Evolutionary conservation across 305 asterid genomes (phyloP).

Genomic region (Lippia alba): DNA sequence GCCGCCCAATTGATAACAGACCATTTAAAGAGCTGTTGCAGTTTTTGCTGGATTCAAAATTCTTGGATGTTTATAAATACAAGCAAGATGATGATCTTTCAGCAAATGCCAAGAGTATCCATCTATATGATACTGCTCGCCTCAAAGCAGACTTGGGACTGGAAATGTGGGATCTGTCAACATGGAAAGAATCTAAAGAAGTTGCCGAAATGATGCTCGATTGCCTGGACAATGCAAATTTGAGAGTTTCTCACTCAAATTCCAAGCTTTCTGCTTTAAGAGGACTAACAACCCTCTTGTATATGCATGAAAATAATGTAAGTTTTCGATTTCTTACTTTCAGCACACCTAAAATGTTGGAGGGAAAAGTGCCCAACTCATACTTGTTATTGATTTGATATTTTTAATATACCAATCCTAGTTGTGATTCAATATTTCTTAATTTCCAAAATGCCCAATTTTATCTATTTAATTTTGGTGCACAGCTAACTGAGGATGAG

Average conservation of each 20-base stretch:
- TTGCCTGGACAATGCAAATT: slow-evolving; percentile 68
- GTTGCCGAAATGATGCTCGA: slow-evolving; percentile 71
- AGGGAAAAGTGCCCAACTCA: background rate
- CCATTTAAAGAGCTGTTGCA: slow-evolving; percentile 84
- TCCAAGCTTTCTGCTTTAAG: slow-evolving; percentile 85
- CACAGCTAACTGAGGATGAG: slow-evolving; percentile 58
- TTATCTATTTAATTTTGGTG: slow-evolving; percentile 39
- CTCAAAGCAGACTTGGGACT: slow-evolving; percentile 76
- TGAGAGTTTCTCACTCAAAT: slow-evolving; percentile 52
- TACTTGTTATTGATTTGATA: background rate
- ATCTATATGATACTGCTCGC: slow-evolving; percentile 63
- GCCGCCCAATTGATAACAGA: slow-evolving; percentile 76
- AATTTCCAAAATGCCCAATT: slow-evolving; percentile 11
- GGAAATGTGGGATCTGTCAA: slow-evolving; percentile 76
- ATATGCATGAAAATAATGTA: slow-evolving; percentile 58
- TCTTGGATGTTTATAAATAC: slow-evolving; percentile 64
- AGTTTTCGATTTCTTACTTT: slow-evolving; percentile 43
- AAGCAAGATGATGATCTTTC: slow-evolving; percentile 54
- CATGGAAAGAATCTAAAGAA: slow-evolving; percentile 72
- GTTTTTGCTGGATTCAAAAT: slow-evolving; percentile 63
- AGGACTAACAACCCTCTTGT: slow-evolving; percentile 66
- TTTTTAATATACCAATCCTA: background rate
- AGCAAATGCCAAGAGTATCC: slow-evolving; percentile 43
- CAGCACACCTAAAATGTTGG: slow-evolving; percentile 15
- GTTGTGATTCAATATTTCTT: background rate